These are phyloP conservation scores for Diaporthe eres DNA, from an alignment of 2,329 filamentous ascomycete genomes.

Conservation along the genomic window DNA sequence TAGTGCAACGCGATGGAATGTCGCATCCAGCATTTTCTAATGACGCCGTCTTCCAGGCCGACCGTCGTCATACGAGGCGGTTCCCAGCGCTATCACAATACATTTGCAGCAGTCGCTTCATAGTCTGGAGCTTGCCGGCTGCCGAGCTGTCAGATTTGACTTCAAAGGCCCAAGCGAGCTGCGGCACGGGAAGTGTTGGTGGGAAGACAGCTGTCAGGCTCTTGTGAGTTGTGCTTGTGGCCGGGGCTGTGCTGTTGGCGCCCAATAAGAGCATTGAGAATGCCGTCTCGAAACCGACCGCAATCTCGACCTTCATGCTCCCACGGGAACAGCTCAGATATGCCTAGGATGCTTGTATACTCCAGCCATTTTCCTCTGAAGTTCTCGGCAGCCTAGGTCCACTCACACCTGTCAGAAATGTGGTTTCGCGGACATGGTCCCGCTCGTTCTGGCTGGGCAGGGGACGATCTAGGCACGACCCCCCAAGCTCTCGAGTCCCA, in stretches of 20 bases:
- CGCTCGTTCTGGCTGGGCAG: neutral
- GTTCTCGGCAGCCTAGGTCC: conserved; percentile 31
- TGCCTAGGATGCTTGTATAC: conserved; percentile 24
- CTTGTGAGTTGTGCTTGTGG: neutral
- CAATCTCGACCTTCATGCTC: conserved; percentile 28
- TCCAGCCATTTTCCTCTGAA: neutral
- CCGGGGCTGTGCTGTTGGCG: conserved; percentile 11
- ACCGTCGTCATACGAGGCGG: conserved; percentile 16
- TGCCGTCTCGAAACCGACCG: neutral
- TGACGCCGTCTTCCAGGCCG: neutral
- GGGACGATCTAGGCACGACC: neutral
- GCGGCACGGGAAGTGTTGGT: conserved; percentile 21
- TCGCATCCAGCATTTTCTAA: conserved; percentile 13
- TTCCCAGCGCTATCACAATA: conserved; percentile 30
- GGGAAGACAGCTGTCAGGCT: conserved; percentile 21
- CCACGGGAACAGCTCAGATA: conserved; percentile 1
- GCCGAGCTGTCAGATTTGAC: conserved; percentile 35
- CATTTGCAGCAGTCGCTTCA: conserved; percentile 20
- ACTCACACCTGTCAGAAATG: conserved; percentile 29
- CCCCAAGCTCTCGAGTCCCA: neutral
- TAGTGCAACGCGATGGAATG: conserved; percentile 15
- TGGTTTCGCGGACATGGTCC: neutral
- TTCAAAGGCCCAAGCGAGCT: conserved; percentile 29
- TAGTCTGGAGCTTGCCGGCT: conserved; percentile 31
- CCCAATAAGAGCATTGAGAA: conserved; percentile 30